A percentile compares a stretch with the other conserved stretches of the same genome.
phyloP scores from a whole-genome alignment of 2,329 filamentous ascomycete species.

The Colletotrichum destructivum region DNA sequence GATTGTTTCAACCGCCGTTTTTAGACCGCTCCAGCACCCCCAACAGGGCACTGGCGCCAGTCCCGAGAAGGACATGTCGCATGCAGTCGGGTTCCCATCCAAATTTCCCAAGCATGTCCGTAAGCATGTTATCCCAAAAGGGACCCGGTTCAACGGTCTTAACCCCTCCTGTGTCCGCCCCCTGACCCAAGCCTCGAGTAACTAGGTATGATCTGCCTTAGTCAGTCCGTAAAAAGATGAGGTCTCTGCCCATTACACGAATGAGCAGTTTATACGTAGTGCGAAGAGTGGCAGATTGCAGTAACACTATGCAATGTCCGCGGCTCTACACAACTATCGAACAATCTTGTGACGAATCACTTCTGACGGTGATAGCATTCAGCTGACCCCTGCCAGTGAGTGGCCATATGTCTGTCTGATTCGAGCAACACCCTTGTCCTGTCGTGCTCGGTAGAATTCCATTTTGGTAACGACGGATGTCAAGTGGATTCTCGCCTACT shows the following conservation, averaged over 20 bases:
- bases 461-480: not conserved
- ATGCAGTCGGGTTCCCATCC: not conserved
- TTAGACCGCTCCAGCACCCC: not conserved
- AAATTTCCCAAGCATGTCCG: not conserved
- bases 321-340: not conserved
- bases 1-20: constrained; percentile 3
- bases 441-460: constrained; percentile 1
- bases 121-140: not conserved
- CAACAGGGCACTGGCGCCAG: not conserved
- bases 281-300: not conserved
- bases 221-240: not conserved
- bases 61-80: not conserved
- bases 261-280: not conserved
- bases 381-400: not conserved
- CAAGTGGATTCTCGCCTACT: constrained; percentile 5
- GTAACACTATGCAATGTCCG: not conserved
- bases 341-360: not conserved
- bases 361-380: not conserved
- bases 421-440: constrained; percentile 3
- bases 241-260: not conserved
- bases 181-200: not conserved
- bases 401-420: constrained; percentile 2
- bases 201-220: not conserved
- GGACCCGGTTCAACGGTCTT: not conserved
- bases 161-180: not conserved